phyloP scores from a whole-genome alignment of 495 filamentous ascomycete genomes.

The Staphylotrichum longicolle region DNA sequence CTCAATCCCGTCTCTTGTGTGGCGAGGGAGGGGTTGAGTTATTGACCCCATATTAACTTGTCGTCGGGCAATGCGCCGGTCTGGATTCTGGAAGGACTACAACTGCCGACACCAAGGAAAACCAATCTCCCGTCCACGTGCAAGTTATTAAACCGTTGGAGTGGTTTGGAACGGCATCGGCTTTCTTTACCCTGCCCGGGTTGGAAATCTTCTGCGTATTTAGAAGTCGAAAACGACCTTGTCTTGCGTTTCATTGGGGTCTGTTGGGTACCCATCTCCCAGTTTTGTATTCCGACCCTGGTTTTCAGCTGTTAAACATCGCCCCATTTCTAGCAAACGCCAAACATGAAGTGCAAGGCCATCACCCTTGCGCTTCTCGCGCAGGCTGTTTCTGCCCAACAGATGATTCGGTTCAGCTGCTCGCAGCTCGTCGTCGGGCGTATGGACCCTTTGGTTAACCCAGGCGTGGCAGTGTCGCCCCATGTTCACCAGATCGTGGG shows the following conservation, averaged over 20 bases:
- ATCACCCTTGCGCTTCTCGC: background rate
- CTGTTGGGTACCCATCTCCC: background rate
- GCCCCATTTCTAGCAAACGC: background rate
- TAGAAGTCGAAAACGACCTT: background rate
- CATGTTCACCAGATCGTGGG: slow-evolving; percentile 44
- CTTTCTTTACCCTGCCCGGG: slow-evolving; percentile 5
- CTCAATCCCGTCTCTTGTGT: background rate
- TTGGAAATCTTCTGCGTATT: slow-evolving; percentile 1
- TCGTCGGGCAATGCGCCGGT: background rate
- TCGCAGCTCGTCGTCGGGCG: slow-evolving; percentile 45
- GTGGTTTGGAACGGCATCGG: slow-evolving; percentile 4
- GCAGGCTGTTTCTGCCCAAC: background rate
- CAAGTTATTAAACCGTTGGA: background rate
- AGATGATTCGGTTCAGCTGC: slow-evolving; percentile 49
- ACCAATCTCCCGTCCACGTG: slow-evolving; percentile 2
- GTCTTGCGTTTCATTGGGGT: background rate
- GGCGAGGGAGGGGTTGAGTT: background rate
- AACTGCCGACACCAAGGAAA: slow-evolving; percentile 4
- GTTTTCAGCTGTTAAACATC: background rate
- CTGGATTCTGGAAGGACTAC: slow-evolving; percentile 4
- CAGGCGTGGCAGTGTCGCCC: slow-evolving; percentile 37
- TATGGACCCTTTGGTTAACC: slow-evolving; percentile 46
- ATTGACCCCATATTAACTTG: slow-evolving; percentile 9
- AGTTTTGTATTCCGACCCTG: background rate
- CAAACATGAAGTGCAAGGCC: slow-evolving; percentile 1